phyloP scores from a whole-genome alignment of 495 filamentous ascomycete genomes.

The Tirmania nivea region DNA sequence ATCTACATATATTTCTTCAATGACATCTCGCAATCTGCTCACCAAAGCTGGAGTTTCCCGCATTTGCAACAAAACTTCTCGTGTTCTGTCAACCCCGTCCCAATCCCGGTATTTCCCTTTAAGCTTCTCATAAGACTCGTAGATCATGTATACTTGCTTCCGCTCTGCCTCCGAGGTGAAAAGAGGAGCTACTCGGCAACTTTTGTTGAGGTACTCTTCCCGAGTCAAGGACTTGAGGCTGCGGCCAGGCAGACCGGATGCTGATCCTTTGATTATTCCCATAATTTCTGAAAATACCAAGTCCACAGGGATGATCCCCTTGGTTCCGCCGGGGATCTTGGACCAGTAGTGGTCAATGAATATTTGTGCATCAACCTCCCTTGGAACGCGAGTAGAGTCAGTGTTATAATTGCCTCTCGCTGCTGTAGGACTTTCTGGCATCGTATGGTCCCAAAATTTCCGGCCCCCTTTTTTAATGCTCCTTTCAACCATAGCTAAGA shows the following conservation, averaged over 20 bases:
- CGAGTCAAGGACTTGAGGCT: conserved; percentile 14
- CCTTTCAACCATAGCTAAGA: conserved; percentile 22
- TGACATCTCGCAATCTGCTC: conserved; percentile 6
- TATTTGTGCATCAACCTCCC: too few relatives aligned
- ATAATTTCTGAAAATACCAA: conserved; percentile 27
- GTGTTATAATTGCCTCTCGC: too few relatives aligned
- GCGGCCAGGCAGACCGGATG: conserved; percentile 1
- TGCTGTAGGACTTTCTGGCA: neutral
- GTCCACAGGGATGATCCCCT: conserved; percentile 20
- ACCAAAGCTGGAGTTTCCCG: conserved; percentile 1
- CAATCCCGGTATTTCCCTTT: conserved; percentile 19
- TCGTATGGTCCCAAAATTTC: conserved; percentile 1
- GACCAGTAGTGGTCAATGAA: neutral
- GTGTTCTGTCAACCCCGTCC: conserved; percentile 23
- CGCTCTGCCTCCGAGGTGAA: conserved; percentile 19
- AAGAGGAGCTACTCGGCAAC: conserved; percentile 15
- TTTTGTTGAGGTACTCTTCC: conserved; percentile 18
- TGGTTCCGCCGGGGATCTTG: conserved; percentile 16
- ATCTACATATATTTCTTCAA: conserved; percentile 28
- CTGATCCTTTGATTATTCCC: conserved; percentile 26
- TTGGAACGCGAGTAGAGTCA: too few relatives aligned
- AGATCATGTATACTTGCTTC: conserved; percentile 19
- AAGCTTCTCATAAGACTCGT: conserved; percentile 21
- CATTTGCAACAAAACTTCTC: conserved; percentile 9
- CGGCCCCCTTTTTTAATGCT: conserved; percentile 2